Percentiles rank a stretch among this genome's conserved stretches.
These are phyloP conservation scores for Andrographis paniculata DNA, from an alignment of 305 asterid genomes.

Conservation along the genomic window DNA sequence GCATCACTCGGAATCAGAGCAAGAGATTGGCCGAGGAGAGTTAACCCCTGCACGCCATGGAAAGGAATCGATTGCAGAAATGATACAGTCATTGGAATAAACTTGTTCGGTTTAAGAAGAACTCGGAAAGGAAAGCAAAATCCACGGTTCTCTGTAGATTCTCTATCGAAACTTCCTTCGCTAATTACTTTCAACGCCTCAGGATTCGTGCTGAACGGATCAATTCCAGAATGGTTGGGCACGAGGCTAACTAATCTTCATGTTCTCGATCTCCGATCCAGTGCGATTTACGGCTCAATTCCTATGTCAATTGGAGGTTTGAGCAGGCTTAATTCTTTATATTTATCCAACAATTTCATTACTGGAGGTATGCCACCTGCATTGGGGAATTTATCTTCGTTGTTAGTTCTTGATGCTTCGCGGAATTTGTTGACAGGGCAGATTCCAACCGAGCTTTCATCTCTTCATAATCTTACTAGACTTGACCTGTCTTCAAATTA, in stretches of 20 bases:
- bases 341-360: slow-evolving; percentile 30
- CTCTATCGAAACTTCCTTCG: slow-evolving; percentile 20
- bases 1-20: slow-evolving; percentile 47
- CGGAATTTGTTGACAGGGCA: slow-evolving; percentile 34
- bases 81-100: slow-evolving; percentile 30
- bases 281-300: slow-evolving; percentile 36
- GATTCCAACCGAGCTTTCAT: slow-evolving; percentile 29
- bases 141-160: slow-evolving; percentile 29
- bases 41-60: slow-evolving; percentile 41
- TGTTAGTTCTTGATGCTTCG: slow-evolving; percentile 33
- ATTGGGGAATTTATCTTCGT: slow-evolving; percentile 22
- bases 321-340: slow-evolving; percentile 19
- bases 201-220: slow-evolving; percentile 33
- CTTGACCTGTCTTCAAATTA: slow-evolving; percentile 60
- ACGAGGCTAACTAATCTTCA: slow-evolving; percentile 22
- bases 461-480: slow-evolving; percentile 34
- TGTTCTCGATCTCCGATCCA: slow-evolving; percentile 36
- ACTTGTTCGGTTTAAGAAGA: slow-evolving; percentile 27
- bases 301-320: slow-evolving; percentile 32
- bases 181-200: slow-evolving; percentile 29
- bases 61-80: slow-evolving; percentile 34
- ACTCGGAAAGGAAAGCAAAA: slow-evolving; percentile 24
- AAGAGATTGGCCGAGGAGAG: slow-evolving; percentile 30
- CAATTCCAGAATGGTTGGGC: slow-evolving; percentile 39
- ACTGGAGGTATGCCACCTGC: slow-evolving; percentile 38